phyloP scores from a whole-genome alignment of 176 grass and related monocot genomes.

The Miscanthus lutarioriparius region DNA sequence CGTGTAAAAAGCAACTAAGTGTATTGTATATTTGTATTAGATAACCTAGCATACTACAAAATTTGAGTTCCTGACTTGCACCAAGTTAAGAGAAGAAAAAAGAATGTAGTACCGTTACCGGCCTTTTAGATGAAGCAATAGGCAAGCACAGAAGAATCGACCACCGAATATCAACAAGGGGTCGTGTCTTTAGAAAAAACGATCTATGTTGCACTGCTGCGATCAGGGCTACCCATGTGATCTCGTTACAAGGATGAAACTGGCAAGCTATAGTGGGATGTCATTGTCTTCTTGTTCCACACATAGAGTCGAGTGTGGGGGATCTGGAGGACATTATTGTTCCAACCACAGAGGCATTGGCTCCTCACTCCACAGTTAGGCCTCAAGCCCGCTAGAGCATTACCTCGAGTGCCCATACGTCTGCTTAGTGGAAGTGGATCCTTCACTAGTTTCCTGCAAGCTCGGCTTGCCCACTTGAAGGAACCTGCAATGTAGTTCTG shows the following conservation, averaged over 20 bases:
- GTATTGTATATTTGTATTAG: neutral
- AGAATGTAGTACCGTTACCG: neutral
- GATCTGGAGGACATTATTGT: too few relatives aligned
- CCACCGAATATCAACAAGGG: neutral
- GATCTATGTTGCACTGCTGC: neutral
- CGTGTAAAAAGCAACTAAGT: neutral
- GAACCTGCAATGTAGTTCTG: too few relatives aligned
- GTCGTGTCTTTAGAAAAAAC: neutral
- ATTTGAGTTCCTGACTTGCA: neutral
- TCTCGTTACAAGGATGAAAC: neutral
- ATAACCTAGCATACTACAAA: neutral
- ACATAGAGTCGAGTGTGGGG: too few relatives aligned
- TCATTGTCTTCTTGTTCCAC: too few relatives aligned
- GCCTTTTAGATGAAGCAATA: neutral
- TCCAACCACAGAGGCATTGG: too few relatives aligned
- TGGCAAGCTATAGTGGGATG: neutral
- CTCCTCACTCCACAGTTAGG: too few relatives aligned
- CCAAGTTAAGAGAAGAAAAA: neutral
- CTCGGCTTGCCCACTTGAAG: too few relatives aligned
- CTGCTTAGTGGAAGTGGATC: too few relatives aligned
- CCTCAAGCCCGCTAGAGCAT: too few relatives aligned
- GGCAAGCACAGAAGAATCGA: neutral
- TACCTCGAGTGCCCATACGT: too few relatives aligned
- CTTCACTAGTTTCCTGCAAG: too few relatives aligned
- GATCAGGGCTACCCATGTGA: neutral